Percentiles rank a stretch among this genome's conserved stretches.
These are phyloP conservation scores for Seiridium unicorne DNA, from an alignment of 2,329 filamentous ascomycete genomes.

Conservation along the genomic window DNA sequence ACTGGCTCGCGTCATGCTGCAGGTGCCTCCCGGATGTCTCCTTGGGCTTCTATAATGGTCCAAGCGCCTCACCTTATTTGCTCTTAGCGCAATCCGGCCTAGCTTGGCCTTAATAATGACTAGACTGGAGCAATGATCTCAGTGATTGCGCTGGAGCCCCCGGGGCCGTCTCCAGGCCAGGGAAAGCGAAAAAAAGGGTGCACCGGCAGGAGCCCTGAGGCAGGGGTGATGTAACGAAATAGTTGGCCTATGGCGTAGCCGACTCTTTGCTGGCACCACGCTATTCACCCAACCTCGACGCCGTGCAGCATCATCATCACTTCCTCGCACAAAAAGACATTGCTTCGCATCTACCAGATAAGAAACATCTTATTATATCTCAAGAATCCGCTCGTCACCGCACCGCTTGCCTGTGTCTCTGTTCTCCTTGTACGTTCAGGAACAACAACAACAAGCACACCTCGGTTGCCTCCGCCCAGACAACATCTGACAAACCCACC, in stretches of 20 bases:
- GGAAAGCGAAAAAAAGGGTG: not conserved
- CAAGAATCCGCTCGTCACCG: too few species aligned
- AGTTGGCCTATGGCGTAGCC: conserved; percentile 7
- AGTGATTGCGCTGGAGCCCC: too few species aligned
- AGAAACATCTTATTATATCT: too few species aligned
- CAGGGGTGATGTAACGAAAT: conserved; percentile 8
- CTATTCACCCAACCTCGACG: not conserved
- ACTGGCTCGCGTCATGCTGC: conserved; percentile 4
- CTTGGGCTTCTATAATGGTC: not conserved
- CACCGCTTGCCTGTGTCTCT: too few species aligned
- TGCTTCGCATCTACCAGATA: too few species aligned
- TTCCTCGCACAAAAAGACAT: too few species aligned
- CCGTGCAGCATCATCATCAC: too few species aligned
- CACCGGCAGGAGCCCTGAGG: not conserved
- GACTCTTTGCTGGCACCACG: not conserved
- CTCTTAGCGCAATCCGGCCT: not conserved
- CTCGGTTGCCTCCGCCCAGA: conserved; percentile 3
- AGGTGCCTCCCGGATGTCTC: conserved; percentile 1
- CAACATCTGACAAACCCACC: conserved; percentile 2
- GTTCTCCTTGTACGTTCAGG: not conserved
- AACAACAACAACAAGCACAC: not conserved
- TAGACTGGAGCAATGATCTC: too few species aligned
- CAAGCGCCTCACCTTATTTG: not conserved
- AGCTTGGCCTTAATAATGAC: too few species aligned
- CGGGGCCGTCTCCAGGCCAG: not conserved